Conservation (phyloP, 805 yeast species). For the Saccharomycopsis capsularis region DNA sequence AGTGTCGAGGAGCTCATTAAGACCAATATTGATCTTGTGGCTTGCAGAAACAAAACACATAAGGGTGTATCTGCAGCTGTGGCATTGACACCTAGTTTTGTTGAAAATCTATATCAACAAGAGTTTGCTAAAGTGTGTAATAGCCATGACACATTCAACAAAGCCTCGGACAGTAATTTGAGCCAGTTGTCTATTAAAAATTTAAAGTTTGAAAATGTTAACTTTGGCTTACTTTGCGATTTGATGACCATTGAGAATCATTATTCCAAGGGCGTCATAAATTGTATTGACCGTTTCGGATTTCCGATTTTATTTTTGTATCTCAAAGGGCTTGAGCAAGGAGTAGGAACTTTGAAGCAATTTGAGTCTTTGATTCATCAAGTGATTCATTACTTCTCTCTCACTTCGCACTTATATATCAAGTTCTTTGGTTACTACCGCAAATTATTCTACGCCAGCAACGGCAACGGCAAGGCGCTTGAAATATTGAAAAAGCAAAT, state of each 20-base stretch:
- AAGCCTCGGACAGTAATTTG: no score
- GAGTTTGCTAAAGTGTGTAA: no score
- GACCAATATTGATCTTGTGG: no score
- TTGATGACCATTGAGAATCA: conserved; percentile 2
- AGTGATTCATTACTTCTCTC: background rate
- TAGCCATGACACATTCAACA: no score
- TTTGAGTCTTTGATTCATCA: background rate
- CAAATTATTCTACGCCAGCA: background rate
- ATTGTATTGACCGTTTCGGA: background rate
- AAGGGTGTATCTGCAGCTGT: no score
- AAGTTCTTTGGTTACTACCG: conserved; percentile 1
- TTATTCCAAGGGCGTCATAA: background rate
- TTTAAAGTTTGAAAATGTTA: background rate
- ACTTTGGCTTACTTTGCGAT: conserved; percentile 1
- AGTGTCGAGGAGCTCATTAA: no score
- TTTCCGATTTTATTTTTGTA: background rate
- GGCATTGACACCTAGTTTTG: no score
- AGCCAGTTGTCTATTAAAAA: no score
- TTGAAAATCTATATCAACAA: no score
- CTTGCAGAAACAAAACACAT: no score
- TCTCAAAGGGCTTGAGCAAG: background rate
- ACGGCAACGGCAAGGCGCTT: background rate
- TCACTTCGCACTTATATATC: background rate
- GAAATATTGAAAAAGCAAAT: background rate
- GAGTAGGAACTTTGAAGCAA: background rate